Conservation (phyloP, 768 basidiomycete genomes). For the Strobilomyces confusus region DNA sequence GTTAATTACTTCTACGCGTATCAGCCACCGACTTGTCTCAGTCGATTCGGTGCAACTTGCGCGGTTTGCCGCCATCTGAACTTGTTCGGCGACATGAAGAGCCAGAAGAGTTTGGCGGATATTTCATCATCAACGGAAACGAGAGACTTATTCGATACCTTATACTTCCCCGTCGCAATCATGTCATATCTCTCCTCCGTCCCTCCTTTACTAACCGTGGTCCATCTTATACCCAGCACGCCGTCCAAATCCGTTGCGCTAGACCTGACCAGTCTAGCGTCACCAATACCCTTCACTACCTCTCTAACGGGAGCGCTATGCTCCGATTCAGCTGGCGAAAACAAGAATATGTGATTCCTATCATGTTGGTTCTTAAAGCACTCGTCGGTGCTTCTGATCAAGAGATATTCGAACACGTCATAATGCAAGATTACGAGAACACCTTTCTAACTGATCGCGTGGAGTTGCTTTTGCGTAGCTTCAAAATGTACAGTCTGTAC, state of each 20-base stretch:
- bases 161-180: slow-evolving; percentile 92
- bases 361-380: slow-evolving; percentile 95
- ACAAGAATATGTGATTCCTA: slow-evolving; percentile 96
- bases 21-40: slow-evolving; percentile 28
- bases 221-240: slow-evolving; percentile 90
- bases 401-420: slow-evolving; percentile 94
- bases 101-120: slow-evolving; percentile 97
- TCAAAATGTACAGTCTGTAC: slow-evolving; percentile 86
- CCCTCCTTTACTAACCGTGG: slow-evolving; percentile 91
- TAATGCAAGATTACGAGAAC: slow-evolving; percentile 96
- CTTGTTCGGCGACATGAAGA: slow-evolving; percentile 92
- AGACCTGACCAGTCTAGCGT: slow-evolving; percentile 88
- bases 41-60: slow-evolving; percentile 93
- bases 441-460: slow-evolving; percentile 98
- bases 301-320: slow-evolving; percentile 95
- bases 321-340: slow-evolving; percentile 95
- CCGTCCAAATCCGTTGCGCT: slow-evolving; percentile 93
- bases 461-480: slow-evolving; percentile 88
- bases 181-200: slow-evolving; percentile 89
- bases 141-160: slow-evolving; percentile 98
- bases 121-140: slow-evolving; percentile 98
- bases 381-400: slow-evolving; percentile 87
- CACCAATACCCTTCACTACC: slow-evolving; percentile 97
- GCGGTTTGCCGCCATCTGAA: slow-evolving; percentile 75
- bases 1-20: background rate